Base-by-base conservation (phyloP, 805 yeast genomes). In the Yarrowia sp. region DNA sequence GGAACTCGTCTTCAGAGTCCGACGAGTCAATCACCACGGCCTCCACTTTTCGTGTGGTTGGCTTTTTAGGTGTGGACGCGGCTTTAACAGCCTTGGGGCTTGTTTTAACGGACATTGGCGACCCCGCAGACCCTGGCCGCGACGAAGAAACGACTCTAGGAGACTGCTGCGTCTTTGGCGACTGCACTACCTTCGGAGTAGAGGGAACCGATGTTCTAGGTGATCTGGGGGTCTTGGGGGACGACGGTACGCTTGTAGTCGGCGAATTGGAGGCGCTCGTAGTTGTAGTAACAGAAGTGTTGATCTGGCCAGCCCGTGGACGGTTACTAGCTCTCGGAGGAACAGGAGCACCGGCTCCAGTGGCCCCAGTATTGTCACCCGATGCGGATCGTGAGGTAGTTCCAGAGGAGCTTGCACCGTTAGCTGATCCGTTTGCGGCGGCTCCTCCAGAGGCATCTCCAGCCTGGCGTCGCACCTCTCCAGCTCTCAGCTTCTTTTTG, bases 401-500 rank as follows among this genome's bases (percentile, higher is more conserved):
- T 14, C 21, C 24, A 9, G 52, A 9, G 5, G 32, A 11, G 49
- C 16, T 1, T 8, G 49, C n/a, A 30, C 54, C 54, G 36, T 32
- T 32, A 11, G 49, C 32, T 14, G 52, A 10, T 26, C 35, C 36
- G 24, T 28, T 51, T n/a, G n/a, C n/a, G 33, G 59, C 30, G 4
- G 33, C 21, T 10, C 32, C 21, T 14, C 43, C 30, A 4, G 33
- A n/a, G 7, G 41, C 22, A 12, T 22, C 59, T 14, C n/a, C 24
- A 8, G 48, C 32, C 19, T 17, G 11, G 3, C 59, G 59, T 2
- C 43, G 43, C 17, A 51, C 59, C 33, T 51, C 59, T 19, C 59
- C 59, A 2, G 59, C 59, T 51, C 59, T 35, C 59, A 51, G 22
- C 43, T 51, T 51, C 59, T 51, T 51, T 36, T 51, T 51, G 30